Conservation (phyloP, 345 rosid species). For the Pistacia atlantica region DNA sequence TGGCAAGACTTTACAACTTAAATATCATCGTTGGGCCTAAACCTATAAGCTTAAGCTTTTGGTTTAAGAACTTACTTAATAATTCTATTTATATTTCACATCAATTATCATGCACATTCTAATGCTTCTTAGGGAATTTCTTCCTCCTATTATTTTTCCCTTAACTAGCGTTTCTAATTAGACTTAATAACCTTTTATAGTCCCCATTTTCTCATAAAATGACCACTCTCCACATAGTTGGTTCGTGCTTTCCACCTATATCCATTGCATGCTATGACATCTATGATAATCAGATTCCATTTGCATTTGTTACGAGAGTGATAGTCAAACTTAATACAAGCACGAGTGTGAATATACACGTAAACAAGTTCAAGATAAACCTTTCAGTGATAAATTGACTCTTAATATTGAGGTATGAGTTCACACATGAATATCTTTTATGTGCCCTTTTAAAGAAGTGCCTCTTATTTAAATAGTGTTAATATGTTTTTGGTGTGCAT, state of each 20-base stretch:
- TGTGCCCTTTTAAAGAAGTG: not conserved
- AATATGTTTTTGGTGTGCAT: not conserved
- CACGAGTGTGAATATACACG: conserved; percentile 20
- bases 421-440: not conserved
- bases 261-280: conserved; percentile 52
- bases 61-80: no score
- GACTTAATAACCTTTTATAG: not conserved
- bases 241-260: conserved; percentile 45
- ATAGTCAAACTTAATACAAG: conserved; percentile 32
- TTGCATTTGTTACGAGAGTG: conserved; percentile 41
- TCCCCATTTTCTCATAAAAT: not conserved
- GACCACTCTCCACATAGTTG: conserved; percentile 45
- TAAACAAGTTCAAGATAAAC: conserved; percentile 31
- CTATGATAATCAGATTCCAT: conserved; percentile 44
- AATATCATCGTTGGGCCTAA: no score
- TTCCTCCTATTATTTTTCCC: not conserved
- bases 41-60: no score
- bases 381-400: conserved; percentile 36
- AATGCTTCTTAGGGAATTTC: no score
- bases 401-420: conserved; percentile 50
- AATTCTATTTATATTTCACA: no score
- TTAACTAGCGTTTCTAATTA: not conserved
- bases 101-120: no score
- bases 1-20: no score
- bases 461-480: not conserved